Conservation (phyloP, 768 basidiomycete genomes). For the Boletus pseudopeckii region DNA sequence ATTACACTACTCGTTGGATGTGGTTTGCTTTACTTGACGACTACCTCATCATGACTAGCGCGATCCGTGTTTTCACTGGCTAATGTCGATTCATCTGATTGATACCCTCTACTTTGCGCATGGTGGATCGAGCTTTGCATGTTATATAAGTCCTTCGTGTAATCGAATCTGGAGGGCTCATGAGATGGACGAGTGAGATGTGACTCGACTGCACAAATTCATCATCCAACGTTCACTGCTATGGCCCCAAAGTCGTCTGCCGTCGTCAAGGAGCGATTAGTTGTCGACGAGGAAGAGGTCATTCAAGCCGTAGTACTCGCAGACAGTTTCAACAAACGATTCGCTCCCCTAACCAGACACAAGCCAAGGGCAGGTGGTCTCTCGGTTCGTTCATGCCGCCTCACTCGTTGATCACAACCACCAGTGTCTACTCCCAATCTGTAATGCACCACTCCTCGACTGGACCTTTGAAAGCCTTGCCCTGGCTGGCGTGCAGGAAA, state of each 20-base stretch:
- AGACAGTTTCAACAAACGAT: slow-evolving; percentile 93
- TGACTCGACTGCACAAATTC: slow-evolving; percentile 30
- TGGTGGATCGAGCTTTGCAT: slow-evolving; percentile 32
- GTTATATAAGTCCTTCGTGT: slow-evolving; percentile 33
- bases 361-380: slow-evolving; percentile 71
- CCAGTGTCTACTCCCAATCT: slow-evolving; percentile 89
- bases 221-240: not conserved
- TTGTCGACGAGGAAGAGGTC: slow-evolving; percentile 76
- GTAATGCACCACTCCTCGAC: slow-evolving; percentile 88
- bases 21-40: slow-evolving; percentile 58
- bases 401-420: slow-evolving; percentile 16
- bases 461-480: slow-evolving; percentile 97
- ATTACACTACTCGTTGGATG: slow-evolving; percentile 57
- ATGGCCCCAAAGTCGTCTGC: slow-evolving; percentile 62
- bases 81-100: slow-evolving; percentile 68
- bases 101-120: slow-evolving; percentile 43
- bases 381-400: slow-evolving; percentile 8
- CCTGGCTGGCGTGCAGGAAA: slow-evolving; percentile 93
- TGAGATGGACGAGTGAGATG: not conserved
- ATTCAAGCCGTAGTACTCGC: slow-evolving; percentile 94
- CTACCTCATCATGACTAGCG: slow-evolving; percentile 57
- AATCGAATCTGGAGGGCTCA: slow-evolving; percentile 25
- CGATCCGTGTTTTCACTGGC: slow-evolving; percentile 56
- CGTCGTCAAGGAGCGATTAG: slow-evolving; percentile 58
- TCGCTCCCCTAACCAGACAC: slow-evolving; percentile 83